Conservation (phyloP, 306 rosid genomes). For the Dalbergia oliveri region DNA sequence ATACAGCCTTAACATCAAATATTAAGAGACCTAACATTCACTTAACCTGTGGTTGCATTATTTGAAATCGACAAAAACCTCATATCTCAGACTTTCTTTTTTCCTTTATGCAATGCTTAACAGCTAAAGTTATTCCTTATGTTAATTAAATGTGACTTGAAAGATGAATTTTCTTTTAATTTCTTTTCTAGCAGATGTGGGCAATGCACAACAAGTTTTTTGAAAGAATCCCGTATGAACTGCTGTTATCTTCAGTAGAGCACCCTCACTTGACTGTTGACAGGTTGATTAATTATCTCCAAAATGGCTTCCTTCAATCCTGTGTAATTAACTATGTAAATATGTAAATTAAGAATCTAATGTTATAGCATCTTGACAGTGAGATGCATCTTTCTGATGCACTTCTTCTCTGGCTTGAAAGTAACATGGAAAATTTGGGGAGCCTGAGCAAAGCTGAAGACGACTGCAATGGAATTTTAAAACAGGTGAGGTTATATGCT, state of each 20-base stretch:
- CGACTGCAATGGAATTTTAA: slow-evolving; percentile 53
- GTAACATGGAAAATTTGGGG: slow-evolving; percentile 55
- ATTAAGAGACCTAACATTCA: not conserved
- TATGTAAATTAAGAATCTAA: slow-evolving; percentile 40
- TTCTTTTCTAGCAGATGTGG: slow-evolving; percentile 67
- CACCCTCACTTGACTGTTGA: slow-evolving; percentile 75
- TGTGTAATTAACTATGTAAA: not conserved
- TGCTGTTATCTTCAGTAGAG: slow-evolving; percentile 62
- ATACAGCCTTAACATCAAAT: no score
- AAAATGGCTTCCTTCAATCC: slow-evolving; percentile 39
- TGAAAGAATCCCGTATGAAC: slow-evolving; percentile 59
- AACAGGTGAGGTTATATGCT: slow-evolving; percentile 60
- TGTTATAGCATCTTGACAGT: slow-evolving; percentile 59
- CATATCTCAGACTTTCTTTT: slow-evolving; percentile 1
- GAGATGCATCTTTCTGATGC: slow-evolving; percentile 79
- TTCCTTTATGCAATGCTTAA: slow-evolving; percentile 9
- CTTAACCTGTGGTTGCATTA: not conserved
- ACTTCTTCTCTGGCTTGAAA: slow-evolving; percentile 73
- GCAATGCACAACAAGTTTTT: slow-evolving; percentile 55
- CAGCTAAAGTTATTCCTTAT: not conserved
- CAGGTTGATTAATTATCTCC: slow-evolving; percentile 58
- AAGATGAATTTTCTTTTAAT: slow-evolving; percentile 35
- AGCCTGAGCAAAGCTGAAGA: slow-evolving; percentile 48
- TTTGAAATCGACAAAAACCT: not conserved
- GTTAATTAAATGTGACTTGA: slow-evolving; percentile 30